Evolutionary conservation across 176 grass and related monocot genomes (phyloP).

Genomic region (Lolium rigidum): DNA sequence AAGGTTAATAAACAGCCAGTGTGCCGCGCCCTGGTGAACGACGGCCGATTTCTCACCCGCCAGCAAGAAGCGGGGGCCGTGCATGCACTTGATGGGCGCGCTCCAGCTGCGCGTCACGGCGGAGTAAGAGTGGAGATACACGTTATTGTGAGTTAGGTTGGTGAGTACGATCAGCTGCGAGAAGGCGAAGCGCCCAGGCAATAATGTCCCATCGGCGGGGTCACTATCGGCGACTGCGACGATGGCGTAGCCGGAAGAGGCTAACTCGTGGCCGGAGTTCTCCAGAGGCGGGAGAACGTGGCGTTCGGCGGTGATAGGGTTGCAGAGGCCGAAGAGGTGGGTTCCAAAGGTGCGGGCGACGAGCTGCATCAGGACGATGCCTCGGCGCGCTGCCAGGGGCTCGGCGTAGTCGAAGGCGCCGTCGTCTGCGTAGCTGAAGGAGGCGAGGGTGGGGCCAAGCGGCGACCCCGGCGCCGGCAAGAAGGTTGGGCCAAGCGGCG

Average conservation of each 20-base stretch:
- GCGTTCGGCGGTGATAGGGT: not conserved
- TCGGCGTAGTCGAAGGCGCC: not conserved
- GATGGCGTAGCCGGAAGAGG: constrained; percentile 15
- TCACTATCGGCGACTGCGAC: not conserved
- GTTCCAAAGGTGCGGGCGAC: not conserved
- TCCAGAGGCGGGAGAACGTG: not conserved
- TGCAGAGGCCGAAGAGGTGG: not conserved
- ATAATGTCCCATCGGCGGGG: not conserved
- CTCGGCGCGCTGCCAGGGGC: not conserved
- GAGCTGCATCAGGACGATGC: constrained; percentile 10
- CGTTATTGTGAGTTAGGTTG: not conserved
- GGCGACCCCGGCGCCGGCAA: constrained; percentile 7
- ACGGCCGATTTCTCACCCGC: not conserved
- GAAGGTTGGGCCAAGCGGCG: not conserved
- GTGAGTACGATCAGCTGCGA: not conserved
- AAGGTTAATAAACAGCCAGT: not conserved
- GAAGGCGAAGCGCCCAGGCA: no score
- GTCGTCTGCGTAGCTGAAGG: no score
- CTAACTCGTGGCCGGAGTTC: not conserved
- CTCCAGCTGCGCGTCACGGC: not conserved
- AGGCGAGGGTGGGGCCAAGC: not conserved
- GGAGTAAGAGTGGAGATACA: not conserved
- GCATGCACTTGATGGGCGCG: not conserved
- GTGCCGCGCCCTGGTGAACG: not conserved
- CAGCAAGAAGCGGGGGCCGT: not conserved